Percentiles rank a stretch among this genome's conserved stretches.
These are phyloP conservation scores for Aureobasidium subglaciale DNA, from an alignment of 2,329 filamentous ascomycete genomes.

Conservation along the genomic window DNA sequence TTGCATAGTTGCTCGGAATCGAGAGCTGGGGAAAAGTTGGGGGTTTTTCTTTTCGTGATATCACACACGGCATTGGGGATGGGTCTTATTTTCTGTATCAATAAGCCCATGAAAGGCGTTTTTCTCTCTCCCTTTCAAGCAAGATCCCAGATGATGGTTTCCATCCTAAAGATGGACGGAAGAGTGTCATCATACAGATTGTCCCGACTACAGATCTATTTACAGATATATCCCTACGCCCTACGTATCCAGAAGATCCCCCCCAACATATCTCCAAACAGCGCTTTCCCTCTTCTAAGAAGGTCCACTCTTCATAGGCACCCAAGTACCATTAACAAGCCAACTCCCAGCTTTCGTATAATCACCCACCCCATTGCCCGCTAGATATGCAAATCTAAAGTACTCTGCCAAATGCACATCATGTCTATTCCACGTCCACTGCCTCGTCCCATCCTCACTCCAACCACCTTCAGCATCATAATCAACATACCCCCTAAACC, in stretches of 20 bases:
- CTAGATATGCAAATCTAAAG: conserved; percentile 69
- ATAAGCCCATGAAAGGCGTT: not conserved
- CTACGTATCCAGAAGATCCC: no score
- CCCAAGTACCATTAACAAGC: conserved; percentile 58
- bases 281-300: no score
- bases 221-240: no score
- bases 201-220: no score
- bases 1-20: no score
- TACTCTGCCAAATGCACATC: conserved; percentile 52
- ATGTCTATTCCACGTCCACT: conserved; percentile 31
- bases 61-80: not conserved
- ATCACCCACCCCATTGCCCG: conserved; percentile 57
- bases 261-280: no score
- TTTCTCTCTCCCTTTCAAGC: no score
- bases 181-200: no score
- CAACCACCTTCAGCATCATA: conserved; percentile 45
- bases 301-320: conserved; percentile 16
- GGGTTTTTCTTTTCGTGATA: not conserved
- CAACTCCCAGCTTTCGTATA: conserved; percentile 71
- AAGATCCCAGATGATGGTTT: no score
- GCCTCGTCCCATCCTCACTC: conserved; percentile 28
- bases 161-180: no score
- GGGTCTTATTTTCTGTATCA: not conserved
- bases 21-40: not conserved
- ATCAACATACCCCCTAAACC: conserved; percentile 57